Base-by-base conservation (phyloP, 2,329 filamentous ascomycete species). In the Fusarium graminum region DNA sequence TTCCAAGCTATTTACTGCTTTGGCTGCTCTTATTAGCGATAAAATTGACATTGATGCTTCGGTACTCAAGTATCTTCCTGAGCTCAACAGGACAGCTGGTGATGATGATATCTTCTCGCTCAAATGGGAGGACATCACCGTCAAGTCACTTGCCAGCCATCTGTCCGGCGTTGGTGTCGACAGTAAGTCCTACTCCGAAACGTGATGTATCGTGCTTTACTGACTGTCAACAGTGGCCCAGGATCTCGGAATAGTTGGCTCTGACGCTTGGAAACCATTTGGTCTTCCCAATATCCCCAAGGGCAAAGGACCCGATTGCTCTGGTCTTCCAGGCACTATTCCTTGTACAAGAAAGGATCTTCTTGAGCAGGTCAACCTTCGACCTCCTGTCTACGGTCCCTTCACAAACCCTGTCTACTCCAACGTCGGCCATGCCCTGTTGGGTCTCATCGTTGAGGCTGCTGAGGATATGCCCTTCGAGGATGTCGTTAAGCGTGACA, bases 361-460 rank as follows among this genome's bases (percentile, higher is more conserved):
- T 2, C 59, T 77, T 3, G 38, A 63, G 7, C 62, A 73, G 8
- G 65, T 77, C 38, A 74, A 74, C 39, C 62, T 64, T 16, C 68
- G 70, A 11, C 69, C 73, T 32, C 82, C 83, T 0, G 73, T 79
- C 2, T 83, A 81, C 49, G 68, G 74, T 0, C 79, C 83, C 0
- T 82, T 80, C 63, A 76, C 78, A 0, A 80, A 75, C 4, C 82
- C 84, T 0, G 74, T 78, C 4, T 87, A 87, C 69, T 82, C 83
- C 28, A 85, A 86, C 63, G 73, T 80, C 4, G 82, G 77, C 1
- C 81, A 82, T 19, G 72, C 78, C 2, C 57, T 84, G 3, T 76
- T 85, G 1, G 81, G 80, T 4, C 72, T 81, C 1, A 80, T 80
- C 0, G 73, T 86, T 1, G 80, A 84, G 59, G 77, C 76, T 7